Evolutionary conservation across 805 yeast species (phyloP), one percentile per base, ranked within the genome.

Genomic region (Cephaloascus fragrans): DNA sequence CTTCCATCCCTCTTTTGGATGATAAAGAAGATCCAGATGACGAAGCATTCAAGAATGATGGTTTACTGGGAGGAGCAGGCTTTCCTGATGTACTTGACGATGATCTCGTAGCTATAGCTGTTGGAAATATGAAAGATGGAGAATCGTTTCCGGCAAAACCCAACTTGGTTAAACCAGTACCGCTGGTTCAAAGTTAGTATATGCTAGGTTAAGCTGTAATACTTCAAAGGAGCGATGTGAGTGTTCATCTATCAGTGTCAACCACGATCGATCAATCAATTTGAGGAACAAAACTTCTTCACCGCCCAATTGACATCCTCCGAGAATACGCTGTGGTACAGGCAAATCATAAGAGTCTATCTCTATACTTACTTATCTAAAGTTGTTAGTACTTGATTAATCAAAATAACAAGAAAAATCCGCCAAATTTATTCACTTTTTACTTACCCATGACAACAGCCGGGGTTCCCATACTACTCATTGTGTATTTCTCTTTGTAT

Each of bases 61-160:
- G 66, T 43, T 72, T 69, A 1, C 71, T 48, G 14, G 77, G 67
- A 23, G 71, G 55, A n/a, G 65, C 46, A 32, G 52, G 48, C 18
- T 49, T 40, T 35, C 61, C 50, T 35, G 67, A 50, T 19, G 68
- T 60, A 14, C 67, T 63, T 3, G 71, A 46, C 44, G 67, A 61
- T 44, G 75, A 43, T 35, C 87, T 72, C 2, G 97, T 89, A 19
- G 94, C 80, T 59, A 93, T 93, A 4, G 96, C 97, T 1, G 98
- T 93, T 38, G 98, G 98, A 54, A 93, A 86, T 26, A 93, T 87
- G 74, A 84, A 93, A 3, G 97, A 89, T 32, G 98, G 98, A 18
- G 97, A 74, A 64, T 93, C 98, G 59, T 93, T 93, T 41, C 98
- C 98, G 49, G 98, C 98, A 66, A 89, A 93, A 19, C 98, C 98